Evolutionary conservation across 768 basidiomycete species (phyloP).

Genomic region (Calvatia gigantea): DNA sequence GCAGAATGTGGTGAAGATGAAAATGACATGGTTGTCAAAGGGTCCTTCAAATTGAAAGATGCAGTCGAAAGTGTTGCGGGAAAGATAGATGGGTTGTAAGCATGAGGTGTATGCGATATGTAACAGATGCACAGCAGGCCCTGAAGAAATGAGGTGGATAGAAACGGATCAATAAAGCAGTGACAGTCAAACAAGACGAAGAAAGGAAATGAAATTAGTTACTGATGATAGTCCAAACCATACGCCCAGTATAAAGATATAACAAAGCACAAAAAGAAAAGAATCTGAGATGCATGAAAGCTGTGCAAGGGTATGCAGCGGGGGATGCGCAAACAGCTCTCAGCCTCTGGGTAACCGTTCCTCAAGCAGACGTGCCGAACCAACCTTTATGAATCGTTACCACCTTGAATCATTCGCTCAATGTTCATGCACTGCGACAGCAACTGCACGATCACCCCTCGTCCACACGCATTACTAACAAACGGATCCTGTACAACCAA

Average conservation of each 20-base stretch:
- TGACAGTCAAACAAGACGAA: conserved; percentile 20
- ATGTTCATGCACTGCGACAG: conserved; percentile 66
- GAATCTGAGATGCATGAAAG: neutral
- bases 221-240: conserved; percentile 14
- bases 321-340: neutral
- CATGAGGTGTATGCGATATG: neutral
- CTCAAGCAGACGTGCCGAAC: neutral
- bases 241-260: conserved; percentile 9
- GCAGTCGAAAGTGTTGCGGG: conserved; percentile 73
- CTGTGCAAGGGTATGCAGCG: conserved; percentile 10
- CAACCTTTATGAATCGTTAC: conserved; percentile 9
- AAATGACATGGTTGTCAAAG: conserved; percentile 74
- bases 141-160: neutral
- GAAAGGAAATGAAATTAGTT: conserved; percentile 8
- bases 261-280: conserved; percentile 13
- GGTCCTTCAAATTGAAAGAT: conserved; percentile 63
- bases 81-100: conserved; percentile 47
- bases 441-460: conserved; percentile 62
- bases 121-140: neutral
- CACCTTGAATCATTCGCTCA: conserved; percentile 42
- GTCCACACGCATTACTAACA: conserved; percentile 65
- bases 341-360: neutral
- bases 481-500: conserved; percentile 47
- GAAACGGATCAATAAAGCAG: conserved; percentile 7
- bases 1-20: conserved; percentile 88